Evolutionary conservation across 805 yeast species (phyloP).

Genomic region (Myxozyma neotropica): DNA sequence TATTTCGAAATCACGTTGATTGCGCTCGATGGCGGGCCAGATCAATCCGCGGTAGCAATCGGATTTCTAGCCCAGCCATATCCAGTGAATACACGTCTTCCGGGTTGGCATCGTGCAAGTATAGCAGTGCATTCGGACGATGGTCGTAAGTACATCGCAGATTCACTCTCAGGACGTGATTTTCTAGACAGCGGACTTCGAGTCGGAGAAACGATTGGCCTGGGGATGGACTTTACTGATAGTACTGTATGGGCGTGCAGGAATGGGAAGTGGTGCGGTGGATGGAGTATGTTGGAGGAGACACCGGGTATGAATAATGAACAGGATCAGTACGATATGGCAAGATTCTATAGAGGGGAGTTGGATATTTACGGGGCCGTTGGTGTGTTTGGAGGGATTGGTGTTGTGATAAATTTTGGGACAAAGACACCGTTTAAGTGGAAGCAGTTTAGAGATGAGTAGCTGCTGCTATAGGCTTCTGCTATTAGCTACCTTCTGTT

Average conservation of each 20-base stretch:
- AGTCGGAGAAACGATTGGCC: slow-evolving; percentile 36
- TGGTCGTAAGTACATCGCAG: slow-evolving; percentile 37
- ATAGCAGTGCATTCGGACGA: slow-evolving; percentile 40
- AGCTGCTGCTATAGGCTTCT: background rate
- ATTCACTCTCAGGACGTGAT: slow-evolving; percentile 35
- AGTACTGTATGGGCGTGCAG: slow-evolving; percentile 31
- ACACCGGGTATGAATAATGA: slow-evolving; percentile 22
- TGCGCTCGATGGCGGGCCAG: slow-evolving; percentile 29
- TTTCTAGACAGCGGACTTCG: slow-evolving; percentile 27
- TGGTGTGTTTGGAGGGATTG: slow-evolving; percentile 39
- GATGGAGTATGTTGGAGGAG: slow-evolving; percentile 36
- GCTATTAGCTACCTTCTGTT: no score
- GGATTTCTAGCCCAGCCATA: slow-evolving; percentile 39
- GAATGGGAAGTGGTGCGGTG: slow-evolving; percentile 35
- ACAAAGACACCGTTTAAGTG: background rate
- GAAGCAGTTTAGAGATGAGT: background rate
- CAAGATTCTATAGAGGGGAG: slow-evolving; percentile 20
- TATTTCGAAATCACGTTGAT: slow-evolving; percentile 38
- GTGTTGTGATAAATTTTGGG: slow-evolving; percentile 36
- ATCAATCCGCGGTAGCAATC: slow-evolving; percentile 36
- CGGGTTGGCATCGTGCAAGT: slow-evolving; percentile 41
- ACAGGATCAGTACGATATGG: slow-evolving; percentile 27
- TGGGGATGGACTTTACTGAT: slow-evolving; percentile 36
- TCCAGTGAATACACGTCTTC: slow-evolving; percentile 37
- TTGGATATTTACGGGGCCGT: slow-evolving; percentile 37